Conservation (phyloP, 1,284 basidiomycete genomes). For the Tylopilus sp. region DNA sequence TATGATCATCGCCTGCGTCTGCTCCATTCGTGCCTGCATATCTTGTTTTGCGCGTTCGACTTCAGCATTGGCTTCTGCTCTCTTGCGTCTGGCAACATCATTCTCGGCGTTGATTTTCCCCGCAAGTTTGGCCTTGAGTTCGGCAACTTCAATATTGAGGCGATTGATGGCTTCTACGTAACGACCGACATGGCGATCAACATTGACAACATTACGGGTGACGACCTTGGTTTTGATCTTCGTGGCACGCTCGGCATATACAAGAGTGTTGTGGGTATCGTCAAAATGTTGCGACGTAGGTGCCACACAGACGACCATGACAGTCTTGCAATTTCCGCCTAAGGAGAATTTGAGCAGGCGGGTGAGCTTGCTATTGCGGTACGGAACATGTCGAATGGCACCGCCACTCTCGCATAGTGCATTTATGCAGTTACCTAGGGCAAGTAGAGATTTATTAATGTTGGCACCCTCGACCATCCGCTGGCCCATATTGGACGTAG, state of each 20-base stretch:
- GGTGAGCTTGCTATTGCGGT: conserved; percentile 95
- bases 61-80: conserved; percentile 62
- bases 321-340: conserved; percentile 96
- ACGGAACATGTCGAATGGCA: conserved; percentile 84
- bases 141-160: conserved; percentile 77
- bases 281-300: conserved; percentile 94
- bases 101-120: conserved; percentile 62
- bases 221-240: conserved; percentile 95
- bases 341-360: conserved; percentile 94
- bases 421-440: conserved; percentile 95
- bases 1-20: conserved; percentile 62
- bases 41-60: conserved; percentile 69
- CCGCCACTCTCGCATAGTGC: conserved; percentile 90
- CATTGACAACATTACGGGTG: conserved; percentile 89
- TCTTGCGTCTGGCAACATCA: conserved; percentile 61
- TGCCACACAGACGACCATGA: conserved; percentile 96
- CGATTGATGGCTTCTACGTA: conserved; percentile 93
- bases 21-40: conserved; percentile 64
- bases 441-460: conserved; percentile 95
- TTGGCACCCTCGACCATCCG: conserved; percentile 97
- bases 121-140: conserved; percentile 82
- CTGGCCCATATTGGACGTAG: conserved; percentile 94
- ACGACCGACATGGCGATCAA: conserved; percentile 88
- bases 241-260: conserved; percentile 94
- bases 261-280: conserved; percentile 94